Evolutionary conservation across 2,329 filamentous ascomycete genomes (phyloP).

Genomic region (Aspergillus neotritici): DNA sequence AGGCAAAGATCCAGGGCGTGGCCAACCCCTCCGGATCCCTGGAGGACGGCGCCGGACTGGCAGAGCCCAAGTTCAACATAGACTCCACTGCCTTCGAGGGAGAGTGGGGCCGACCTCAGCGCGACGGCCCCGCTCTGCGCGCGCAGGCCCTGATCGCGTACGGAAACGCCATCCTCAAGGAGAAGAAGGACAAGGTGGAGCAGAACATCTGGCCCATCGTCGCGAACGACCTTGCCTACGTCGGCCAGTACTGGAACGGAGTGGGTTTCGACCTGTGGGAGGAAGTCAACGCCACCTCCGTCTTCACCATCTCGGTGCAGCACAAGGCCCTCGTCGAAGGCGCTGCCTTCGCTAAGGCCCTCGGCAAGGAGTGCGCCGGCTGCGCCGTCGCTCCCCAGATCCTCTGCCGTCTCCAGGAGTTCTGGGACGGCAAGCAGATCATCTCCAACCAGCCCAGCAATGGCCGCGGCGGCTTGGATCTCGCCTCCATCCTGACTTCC

Average conservation of each 20-base stretch:
- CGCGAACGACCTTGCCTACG: slow-evolving; percentile 66
- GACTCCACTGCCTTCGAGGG: slow-evolving; percentile 56
- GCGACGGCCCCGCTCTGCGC: slow-evolving; percentile 69
- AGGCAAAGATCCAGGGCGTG: slow-evolving; percentile 60
- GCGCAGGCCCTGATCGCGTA: slow-evolving; percentile 68
- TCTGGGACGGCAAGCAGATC: slow-evolving; percentile 62
- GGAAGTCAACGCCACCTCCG: slow-evolving; percentile 67
- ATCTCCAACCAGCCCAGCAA: slow-evolving; percentile 58
- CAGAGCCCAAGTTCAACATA: slow-evolving; percentile 66
- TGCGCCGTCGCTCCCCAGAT: slow-evolving; percentile 63
- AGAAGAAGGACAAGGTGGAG: slow-evolving; percentile 50
- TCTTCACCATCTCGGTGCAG: slow-evolving; percentile 66
- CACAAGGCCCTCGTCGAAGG: slow-evolving; percentile 58
- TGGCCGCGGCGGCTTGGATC: slow-evolving; percentile 63
- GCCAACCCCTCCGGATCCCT: slow-evolving; percentile 61
- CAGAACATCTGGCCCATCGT: slow-evolving; percentile 64
- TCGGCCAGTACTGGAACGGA: slow-evolving; percentile 44
- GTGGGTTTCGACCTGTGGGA: slow-evolving; percentile 73
- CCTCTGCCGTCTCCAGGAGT: slow-evolving; percentile 65
- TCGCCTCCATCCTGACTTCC: slow-evolving; percentile 55
- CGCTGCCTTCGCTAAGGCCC: slow-evolving; percentile 54
- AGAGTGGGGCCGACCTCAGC: slow-evolving; percentile 69
- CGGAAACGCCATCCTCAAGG: slow-evolving; percentile 63
- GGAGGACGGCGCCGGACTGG: slow-evolving; percentile 47
- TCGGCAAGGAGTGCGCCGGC: slow-evolving; percentile 54